Conservation (phyloP, 2,329 filamentous ascomycete species). For the Neonectria ditissima region DNA sequence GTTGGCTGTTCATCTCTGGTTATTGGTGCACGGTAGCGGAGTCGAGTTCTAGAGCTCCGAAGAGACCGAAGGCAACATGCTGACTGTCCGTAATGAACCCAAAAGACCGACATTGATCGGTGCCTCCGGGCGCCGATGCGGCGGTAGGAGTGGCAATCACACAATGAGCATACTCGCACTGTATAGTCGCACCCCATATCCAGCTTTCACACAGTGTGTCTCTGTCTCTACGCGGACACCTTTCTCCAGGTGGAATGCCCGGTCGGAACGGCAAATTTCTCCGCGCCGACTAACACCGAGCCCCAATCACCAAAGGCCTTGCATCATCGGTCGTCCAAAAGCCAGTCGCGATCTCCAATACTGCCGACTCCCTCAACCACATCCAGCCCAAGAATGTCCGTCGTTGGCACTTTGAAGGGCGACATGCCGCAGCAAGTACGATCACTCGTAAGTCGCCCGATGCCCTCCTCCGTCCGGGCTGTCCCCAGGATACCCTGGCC, state of each 20-base stretch:
- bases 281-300: conserved; percentile 52
- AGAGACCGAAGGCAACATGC: not conserved
- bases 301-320: conserved; percentile 40
- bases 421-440: conserved; percentile 68
- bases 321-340: conserved; percentile 44
- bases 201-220: conserved; percentile 5
- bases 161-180: not conserved
- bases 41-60: not conserved
- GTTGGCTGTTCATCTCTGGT: not conserved
- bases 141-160: not conserved
- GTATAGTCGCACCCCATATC: not conserved
- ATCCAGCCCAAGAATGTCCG: conserved; percentile 55
- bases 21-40: not conserved
- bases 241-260: conserved; percentile 22
- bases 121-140: not conserved
- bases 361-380: conserved; percentile 30
- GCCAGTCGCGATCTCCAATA: conserved; percentile 37
- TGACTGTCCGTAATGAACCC: not conserved
- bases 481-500: conserved; percentile 4
- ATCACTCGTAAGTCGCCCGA: conserved; percentile 63
- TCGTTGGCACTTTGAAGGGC: conserved; percentile 58
- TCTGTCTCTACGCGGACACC: not conserved
- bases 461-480: not conserved
- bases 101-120: conserved; percentile 8
- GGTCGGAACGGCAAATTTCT: conserved; percentile 49